Percentiles rank a stretch among this genome's conserved stretches.
phyloP scores from a whole-genome alignment of 1,284 basidiomycete species.

The Tremellales sp. region DNA sequence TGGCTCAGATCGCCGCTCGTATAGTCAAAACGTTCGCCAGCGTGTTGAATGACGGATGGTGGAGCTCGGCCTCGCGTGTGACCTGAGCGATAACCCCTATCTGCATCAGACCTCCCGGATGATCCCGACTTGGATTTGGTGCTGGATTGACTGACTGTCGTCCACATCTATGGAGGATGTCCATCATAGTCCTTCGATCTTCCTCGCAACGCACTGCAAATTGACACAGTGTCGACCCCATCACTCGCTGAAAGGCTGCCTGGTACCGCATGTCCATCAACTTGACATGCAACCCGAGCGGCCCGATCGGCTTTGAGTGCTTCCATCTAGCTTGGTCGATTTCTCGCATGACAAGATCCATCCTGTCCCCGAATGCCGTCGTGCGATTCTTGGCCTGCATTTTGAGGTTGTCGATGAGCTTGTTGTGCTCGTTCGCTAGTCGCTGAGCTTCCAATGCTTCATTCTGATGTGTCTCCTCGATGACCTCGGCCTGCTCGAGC shows the following conservation, averaged over 20 bases:
- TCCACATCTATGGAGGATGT: constrained; percentile 54
- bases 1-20: constrained; percentile 60
- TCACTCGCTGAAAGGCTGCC: constrained; percentile 60
- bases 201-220: constrained; percentile 73
- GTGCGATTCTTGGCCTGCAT: constrained; percentile 54
- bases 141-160: constrained; percentile 24
- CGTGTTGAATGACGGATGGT: constrained; percentile 60
- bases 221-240: constrained; percentile 62
- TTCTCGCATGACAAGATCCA: constrained; percentile 51
- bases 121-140: no score
- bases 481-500: not conserved
- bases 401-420: constrained; percentile 16
- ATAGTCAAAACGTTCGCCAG: constrained; percentile 74
- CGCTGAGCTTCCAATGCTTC: not conserved
- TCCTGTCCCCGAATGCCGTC: constrained; percentile 42
- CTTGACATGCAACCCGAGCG: constrained; percentile 75
- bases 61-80: not conserved
- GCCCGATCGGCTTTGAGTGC: constrained; percentile 73
- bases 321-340: constrained; percentile 62
- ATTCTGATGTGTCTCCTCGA: constrained; percentile 2
- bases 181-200: constrained; percentile 63
- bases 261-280: constrained; percentile 68
- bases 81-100: constrained; percentile 24
- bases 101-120: constrained; percentile 1
- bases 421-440: constrained; percentile 4